Evolutionary conservation across 495 filamentous ascomycete genomes (phyloP), one percentile per base, ranked within the genome.

Genomic region (Penicillium coffeae): DNA sequence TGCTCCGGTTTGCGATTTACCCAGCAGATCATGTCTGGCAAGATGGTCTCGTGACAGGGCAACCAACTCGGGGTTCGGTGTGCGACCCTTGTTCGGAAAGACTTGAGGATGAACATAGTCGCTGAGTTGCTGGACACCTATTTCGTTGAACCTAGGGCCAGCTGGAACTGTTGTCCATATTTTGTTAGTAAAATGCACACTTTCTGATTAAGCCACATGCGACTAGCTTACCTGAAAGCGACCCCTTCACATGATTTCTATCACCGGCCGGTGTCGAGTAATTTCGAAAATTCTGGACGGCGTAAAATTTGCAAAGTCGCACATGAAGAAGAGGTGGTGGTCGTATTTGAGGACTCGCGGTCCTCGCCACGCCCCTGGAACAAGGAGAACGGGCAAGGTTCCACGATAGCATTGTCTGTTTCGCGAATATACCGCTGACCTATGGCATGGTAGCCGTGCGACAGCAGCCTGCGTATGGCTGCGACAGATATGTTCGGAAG

Each of bases 41-140:
- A 99, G 74, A 65, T 99, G 93, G 42, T 89, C 79, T 59, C 78
- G 83, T 1, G 94, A 86, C 9, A 97, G 76, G 3, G 84, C 73
- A 35, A 97, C 76, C 7, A 96, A 78, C 38, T 88, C 79, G 18
- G 79, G 62, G 14, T 88, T 74, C 1, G 87, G 81, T 3, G 77
- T 69, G 1, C 75, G 72, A 4, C 70, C 56, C 47, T 78, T 72
- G 33, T 72, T 68, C n/a, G 73, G 74, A 62, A 98, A 98, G 35
- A 98, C 72, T 65, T 97, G 94, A 3, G 80, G 58, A 66, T 90
- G 85, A 27, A 99, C 78, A 75, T 85, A 77, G 46, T 76, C 74
- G 73, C 88, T 93, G 35, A 99, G 63, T 56, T 96, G 91, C 70
- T 99, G 94, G 19, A 99, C 89, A 19, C 89, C 88, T 54, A 99